Evolutionary conservation across 495 filamentous ascomycete species (phyloP), one percentile per base, ranked within the genome.

Genomic region (Talaromyces liani): DNA sequence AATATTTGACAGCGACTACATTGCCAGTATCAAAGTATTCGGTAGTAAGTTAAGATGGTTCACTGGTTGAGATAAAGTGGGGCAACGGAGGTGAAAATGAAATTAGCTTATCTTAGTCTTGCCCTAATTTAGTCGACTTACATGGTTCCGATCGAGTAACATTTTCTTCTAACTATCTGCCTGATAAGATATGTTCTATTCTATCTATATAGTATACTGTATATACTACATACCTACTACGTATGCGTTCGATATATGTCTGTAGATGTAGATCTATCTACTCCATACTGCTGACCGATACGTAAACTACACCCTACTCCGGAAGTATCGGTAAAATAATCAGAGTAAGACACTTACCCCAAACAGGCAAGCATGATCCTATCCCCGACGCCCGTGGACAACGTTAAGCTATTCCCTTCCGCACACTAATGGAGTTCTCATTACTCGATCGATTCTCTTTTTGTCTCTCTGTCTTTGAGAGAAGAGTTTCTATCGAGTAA

Each of bases 361-460:
- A 54, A 62, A 62, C 8, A 18, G 45, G 60, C 60, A 62, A 62
- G 27, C 29, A 53, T 62, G 60, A 62, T 29, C 24, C 60, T 62
- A 62, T 62, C 60, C 60, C 45, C 60, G 60, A 2, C 33, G 12
- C 58, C 6, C 22, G 22, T 2, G 22, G 22, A 24, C 22, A 24
- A 24, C 22, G 22, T 24, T 10, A 7, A 16, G 1, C 53, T 3
- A 27, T 27, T 27, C 27, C 27, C 27, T 27, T 27, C 27, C 27
- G 27, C 4, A 27, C 27, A 27, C 27, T 27, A 27, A 27, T 27
- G 27, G 27, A 33, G 24, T 58, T 58, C 31, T 36, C 56, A 58
- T 58, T 58, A 58, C 56, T 58, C 56, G 56, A 58, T 58, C 27
- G 31, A 58, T 33, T 18, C 27, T 20, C 25, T 31, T 57, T 54